Base-by-base conservation (phyloP, 164 flowering plant genomes). In the Platanus orientalis region DNA sequence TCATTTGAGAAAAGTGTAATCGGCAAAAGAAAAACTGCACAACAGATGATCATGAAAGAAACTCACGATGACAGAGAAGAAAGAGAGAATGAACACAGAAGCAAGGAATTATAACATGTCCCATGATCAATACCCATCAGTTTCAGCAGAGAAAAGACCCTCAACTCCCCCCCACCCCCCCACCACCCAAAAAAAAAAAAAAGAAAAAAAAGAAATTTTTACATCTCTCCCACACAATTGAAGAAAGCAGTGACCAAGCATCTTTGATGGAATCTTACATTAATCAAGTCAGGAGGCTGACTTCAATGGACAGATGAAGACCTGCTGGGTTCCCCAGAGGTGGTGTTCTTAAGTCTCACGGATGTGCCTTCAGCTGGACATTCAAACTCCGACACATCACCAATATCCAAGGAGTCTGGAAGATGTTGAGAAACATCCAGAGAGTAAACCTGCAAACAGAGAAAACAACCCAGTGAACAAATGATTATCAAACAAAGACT, bases 381-480 rank as follows among this genome's bases (percentile, higher is more conserved):
- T 20, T 50, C 62, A 23, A 54, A 42, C 39, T 72, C 81, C 45
- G 80, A 61, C 20, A 77, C 69, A 24, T 80, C 81, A 4, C 83
- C 80, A 63, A 79, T 75, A 64, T 75, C 82, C 67, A 83, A 61
- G 25, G 77, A 64, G 39, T 78, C 82, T 2, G 84, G 83, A 44
- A 80, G 87, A 28, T 32, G 61, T 65, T 71, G 74, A 20, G 66
- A 39, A 62, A 52, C 58, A 42, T 78, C 79, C 40, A n/a, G 58
- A 27, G 56, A 27, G 24, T 63, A 51, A 51, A 40, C 40, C 78
- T 69, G 77, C 58, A 62, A 9, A 49, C 20, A 44, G 27, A 52
- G 7, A n/a, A 67, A 30, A 39, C 4, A 50, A 59, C 7, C n/a
- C n/a, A 45, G 16, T 36, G 42, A 36, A 7, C 9, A 36, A 36